phyloP scores from a whole-genome alignment of 2,329 filamentous ascomycete species.

The Ceratocystis cacaofunesta region DNA sequence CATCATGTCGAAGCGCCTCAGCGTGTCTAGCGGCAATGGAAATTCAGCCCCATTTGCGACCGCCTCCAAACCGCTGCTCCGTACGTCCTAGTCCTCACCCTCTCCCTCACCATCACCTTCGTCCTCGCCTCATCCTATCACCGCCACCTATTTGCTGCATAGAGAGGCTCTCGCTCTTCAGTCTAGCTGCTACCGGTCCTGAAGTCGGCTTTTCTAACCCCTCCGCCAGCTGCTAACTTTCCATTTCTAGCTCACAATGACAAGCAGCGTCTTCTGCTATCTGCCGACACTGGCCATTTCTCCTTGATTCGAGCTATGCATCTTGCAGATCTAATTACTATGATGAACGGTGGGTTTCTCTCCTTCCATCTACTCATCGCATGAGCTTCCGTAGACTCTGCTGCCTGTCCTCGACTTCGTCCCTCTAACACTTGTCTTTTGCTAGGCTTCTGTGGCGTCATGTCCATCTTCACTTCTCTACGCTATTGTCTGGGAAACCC shows the following conservation, averaged over 20 bases:
- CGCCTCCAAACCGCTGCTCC: constrained; percentile 16
- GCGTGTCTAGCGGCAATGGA: constrained; percentile 32
- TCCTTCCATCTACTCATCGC: neutral
- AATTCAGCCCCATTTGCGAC: constrained; percentile 21
- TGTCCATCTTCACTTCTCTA: constrained; percentile 91
- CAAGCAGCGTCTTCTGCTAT: constrained; percentile 63
- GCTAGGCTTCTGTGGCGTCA: constrained; percentile 66
- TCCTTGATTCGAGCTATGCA: constrained; percentile 55
- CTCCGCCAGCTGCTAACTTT: neutral
- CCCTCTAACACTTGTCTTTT: neutral
- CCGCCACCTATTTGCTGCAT: no score
- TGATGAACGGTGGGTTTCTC: constrained; percentile 50
- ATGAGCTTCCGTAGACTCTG: neutral
- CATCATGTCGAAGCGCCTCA: constrained; percentile 50
- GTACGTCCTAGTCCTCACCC: constrained; percentile 21
- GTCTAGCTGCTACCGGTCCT: neutral
- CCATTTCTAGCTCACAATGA: constrained; percentile 38
- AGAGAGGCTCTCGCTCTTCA: neutral
- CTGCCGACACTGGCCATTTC: constrained; percentile 58
- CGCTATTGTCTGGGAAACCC: constrained; percentile 74
- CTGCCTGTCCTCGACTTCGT: neutral
- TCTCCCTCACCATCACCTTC: no score
- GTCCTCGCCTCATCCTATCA: neutral
- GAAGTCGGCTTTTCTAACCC: neutral
- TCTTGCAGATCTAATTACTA: constrained; percentile 69